phyloP scores from a whole-genome alignment of 1,139 yeast genomes.

The Eremothecium gossypii region DNA sequence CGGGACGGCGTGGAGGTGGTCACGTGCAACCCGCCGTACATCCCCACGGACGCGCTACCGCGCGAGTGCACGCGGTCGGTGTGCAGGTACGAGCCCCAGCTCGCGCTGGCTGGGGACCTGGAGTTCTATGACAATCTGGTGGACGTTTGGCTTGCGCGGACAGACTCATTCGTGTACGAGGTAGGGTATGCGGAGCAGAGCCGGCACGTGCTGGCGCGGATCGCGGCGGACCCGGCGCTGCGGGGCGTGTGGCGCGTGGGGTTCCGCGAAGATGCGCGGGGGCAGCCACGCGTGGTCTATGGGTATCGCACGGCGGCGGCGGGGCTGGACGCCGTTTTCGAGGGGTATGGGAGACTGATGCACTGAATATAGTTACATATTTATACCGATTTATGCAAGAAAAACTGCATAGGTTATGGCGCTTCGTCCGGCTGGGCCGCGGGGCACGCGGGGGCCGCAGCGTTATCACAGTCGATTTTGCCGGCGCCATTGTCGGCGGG shows the following conservation, averaged over 20 bases:
- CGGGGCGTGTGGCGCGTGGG: conserved; percentile 24
- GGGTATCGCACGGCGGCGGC: conserved; percentile 16
- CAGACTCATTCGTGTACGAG: conserved; percentile 35
- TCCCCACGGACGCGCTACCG: conserved; percentile 42
- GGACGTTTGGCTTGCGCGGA: conserved; percentile 26
- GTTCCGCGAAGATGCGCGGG: conserved; percentile 28
- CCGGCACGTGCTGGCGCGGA: conserved; percentile 12
- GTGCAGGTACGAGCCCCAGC: conserved; percentile 56
- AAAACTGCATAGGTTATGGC: background rate
- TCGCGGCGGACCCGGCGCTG: conserved; percentile 6
- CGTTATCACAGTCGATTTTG: no score
- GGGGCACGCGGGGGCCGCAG: no score
- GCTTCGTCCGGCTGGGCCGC: background rate
- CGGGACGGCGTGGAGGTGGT: conserved; percentile 40
- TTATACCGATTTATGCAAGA: background rate
- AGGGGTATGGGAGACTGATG: conserved; percentile 13
- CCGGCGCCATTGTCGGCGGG: conserved; percentile 46
- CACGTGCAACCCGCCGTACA: conserved; percentile 86
- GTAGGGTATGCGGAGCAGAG: conserved; percentile 34
- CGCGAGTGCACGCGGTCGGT: conserved; percentile 50
- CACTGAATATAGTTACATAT: background rate
- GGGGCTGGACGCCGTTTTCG: conserved; percentile 8
- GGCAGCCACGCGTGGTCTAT: conserved; percentile 30
- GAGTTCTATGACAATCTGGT: conserved; percentile 61
- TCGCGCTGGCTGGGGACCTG: conserved; percentile 67